Percentiles rank a stretch among this genome's conserved stretches.
Evolutionary conservation across 768 basidiomycete species (phyloP).

Genomic region (Mrakia blollopis): DNA sequence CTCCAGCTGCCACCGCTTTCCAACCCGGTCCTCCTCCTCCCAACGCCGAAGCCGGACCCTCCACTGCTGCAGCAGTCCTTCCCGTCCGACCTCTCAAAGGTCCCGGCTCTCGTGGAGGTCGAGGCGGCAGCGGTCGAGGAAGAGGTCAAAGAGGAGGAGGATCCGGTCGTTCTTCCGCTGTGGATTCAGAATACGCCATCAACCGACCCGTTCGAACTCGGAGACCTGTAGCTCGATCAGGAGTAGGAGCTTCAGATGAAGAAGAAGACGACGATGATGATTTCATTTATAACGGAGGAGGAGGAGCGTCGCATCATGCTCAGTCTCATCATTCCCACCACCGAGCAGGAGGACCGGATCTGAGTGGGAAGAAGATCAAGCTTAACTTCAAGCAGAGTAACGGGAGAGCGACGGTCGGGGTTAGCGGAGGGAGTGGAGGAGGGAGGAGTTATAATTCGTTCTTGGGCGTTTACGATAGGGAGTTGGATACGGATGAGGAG

Average conservation of each 20-base stretch:
- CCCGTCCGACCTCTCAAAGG: constrained; percentile 23
- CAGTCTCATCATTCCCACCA: background rate
- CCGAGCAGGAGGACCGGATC: background rate
- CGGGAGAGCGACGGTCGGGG: background rate
- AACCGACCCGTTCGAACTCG: constrained; percentile 11
- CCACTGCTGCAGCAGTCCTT: background rate
- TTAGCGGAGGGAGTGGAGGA: background rate
- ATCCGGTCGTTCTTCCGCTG: background rate
- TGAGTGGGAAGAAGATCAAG: constrained; percentile 23
- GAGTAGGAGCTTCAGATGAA: background rate
- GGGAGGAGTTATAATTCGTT: constrained; percentile 24
- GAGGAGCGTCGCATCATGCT: background rate
- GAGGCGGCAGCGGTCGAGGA: constrained; percentile 33
- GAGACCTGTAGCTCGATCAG: background rate
- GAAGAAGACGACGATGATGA: constrained; percentile 3
- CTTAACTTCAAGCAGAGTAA: constrained; percentile 25
- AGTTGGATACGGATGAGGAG: constrained; percentile 84
- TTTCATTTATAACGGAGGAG: background rate
- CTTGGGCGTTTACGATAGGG: constrained; percentile 78
- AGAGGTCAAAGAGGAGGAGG: constrained; percentile 29
- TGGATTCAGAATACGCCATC: constrained; percentile 1
- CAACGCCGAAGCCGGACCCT: constrained; percentile 18
- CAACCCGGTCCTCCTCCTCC: background rate
- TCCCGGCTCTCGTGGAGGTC: constrained; percentile 34
- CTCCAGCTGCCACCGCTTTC: background rate